phyloP scores from a whole-genome alignment of 2,329 filamentous ascomycete genomes.

The Claviceps pazoutovae region DNA sequence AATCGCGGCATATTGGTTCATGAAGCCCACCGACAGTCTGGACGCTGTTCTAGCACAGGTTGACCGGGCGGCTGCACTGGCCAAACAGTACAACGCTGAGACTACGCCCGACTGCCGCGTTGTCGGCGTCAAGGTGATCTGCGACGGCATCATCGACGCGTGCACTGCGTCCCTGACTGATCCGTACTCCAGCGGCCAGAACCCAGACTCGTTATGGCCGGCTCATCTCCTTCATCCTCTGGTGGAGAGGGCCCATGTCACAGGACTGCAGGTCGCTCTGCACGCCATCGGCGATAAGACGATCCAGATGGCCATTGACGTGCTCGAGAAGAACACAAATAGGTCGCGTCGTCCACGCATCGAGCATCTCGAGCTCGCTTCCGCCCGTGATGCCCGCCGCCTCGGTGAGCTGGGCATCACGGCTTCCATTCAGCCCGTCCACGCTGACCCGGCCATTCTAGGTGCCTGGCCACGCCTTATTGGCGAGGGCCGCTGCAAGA shows the following conservation, averaged over 20 bases:
- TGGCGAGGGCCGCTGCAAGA: slow-evolving; percentile 36
- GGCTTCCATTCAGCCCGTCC: slow-evolving; percentile 43
- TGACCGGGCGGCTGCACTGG: slow-evolving; percentile 32
- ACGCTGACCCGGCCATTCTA: slow-evolving; percentile 46
- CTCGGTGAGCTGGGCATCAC: slow-evolving; percentile 47
- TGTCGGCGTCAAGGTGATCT: slow-evolving; percentile 50
- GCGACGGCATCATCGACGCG: slow-evolving; percentile 50
- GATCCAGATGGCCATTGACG: slow-evolving; percentile 42
- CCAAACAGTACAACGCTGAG: slow-evolving; percentile 18
- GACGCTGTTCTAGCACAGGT: slow-evolving; percentile 32
- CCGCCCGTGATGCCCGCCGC: slow-evolving; percentile 37
- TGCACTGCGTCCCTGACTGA: slow-evolving; percentile 48
- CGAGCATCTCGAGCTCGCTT: slow-evolving; percentile 50
- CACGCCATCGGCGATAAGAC: slow-evolving; percentile 53
- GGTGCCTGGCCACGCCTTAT: slow-evolving; percentile 46
- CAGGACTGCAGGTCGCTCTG: slow-evolving; percentile 45
- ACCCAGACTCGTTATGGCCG: slow-evolving; percentile 40
- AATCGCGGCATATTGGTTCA: slow-evolving; percentile 43
- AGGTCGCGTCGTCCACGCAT: slow-evolving; percentile 43
- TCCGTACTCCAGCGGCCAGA: slow-evolving; percentile 38
- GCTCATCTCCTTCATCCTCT: slow-evolving; percentile 36
- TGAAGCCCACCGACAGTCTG: slow-evolving; percentile 30
- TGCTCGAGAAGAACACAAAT: slow-evolving; percentile 29
- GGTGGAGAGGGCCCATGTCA: slow-evolving; percentile 36
- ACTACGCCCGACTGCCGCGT: slow-evolving; percentile 30